Conservation (phyloP, 257 asterid species). For the Eucommia ulmoides region DNA sequence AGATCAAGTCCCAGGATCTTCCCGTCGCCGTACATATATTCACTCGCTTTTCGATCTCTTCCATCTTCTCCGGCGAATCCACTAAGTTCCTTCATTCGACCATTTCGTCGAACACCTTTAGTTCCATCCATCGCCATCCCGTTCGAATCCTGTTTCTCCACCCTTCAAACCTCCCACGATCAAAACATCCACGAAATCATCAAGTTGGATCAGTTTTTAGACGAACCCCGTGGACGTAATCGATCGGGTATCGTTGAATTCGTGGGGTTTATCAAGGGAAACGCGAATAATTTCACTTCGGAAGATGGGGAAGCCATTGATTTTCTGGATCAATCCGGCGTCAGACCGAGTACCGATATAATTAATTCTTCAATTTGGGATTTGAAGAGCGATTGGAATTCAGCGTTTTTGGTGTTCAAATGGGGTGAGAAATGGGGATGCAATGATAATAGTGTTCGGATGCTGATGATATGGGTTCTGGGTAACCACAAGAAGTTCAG, state of each 20-base stretch:
- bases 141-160: constrained; percentile 10
- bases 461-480: constrained; percentile 77
- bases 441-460: constrained; percentile 39
- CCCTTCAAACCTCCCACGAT: constrained; percentile 4
- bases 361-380: constrained; percentile 51
- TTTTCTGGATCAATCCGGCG: constrained; percentile 47
- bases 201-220: constrained; percentile 17
- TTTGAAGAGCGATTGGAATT: constrained; percentile 68
- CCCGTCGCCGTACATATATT: too few relatives aligned
- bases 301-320: constrained; percentile 61
- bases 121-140: constrained; percentile 1
- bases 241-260: constrained; percentile 23
- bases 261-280: constrained; percentile 25
- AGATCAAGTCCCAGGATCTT: too few relatives aligned
- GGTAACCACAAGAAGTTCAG: constrained; percentile 75
- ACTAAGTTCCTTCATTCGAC: constrained; percentile 13
- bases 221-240: constrained; percentile 11
- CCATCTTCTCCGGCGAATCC: too few relatives aligned
- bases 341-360: constrained; percentile 37
- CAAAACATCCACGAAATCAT: constrained; percentile 14
- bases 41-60: too few relatives aligned
- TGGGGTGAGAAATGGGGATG: constrained; percentile 84
- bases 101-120: constrained; percentile 55
- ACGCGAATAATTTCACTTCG: constrained; percentile 40
- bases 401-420: constrained; percentile 66